phyloP scores from a whole-genome alignment of 148 eudicot species.

The Fallopia convolvulus region DNA sequence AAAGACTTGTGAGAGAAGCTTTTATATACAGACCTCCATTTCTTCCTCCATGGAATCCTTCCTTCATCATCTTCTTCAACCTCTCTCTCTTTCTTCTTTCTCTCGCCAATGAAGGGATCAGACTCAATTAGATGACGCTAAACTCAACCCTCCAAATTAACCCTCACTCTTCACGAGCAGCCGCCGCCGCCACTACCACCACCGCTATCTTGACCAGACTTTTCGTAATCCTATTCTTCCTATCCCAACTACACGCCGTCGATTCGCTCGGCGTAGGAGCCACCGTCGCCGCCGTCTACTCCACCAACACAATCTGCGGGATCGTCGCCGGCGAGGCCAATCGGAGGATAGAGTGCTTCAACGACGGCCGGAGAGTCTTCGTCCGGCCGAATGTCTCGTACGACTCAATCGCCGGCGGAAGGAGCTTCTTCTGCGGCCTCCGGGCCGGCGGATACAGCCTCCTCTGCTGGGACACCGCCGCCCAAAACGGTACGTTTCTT shows the following conservation, averaged over 20 bases:
- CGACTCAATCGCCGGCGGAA: constrained; percentile 62
- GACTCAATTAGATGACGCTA: constrained; percentile 30
- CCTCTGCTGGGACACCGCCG: constrained; percentile 56
- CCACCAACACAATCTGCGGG: constrained; percentile 54
- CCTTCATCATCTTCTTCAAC: constrained; percentile 5
- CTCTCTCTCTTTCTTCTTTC: constrained; percentile 1
- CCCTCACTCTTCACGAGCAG: constrained; percentile 2
- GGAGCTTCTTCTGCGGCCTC: constrained; percentile 54
- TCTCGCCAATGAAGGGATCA: constrained; percentile 26
- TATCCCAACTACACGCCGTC: constrained; percentile 16
- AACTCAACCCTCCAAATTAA: background rate
- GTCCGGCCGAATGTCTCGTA: constrained; percentile 46
- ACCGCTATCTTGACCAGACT: constrained; percentile 17
- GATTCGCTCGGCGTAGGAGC: constrained; percentile 40
- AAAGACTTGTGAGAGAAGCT: background rate
- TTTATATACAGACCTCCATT: background rate
- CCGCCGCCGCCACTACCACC: background rate
- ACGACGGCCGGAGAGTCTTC: background rate
- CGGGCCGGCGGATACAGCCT: constrained; percentile 56
- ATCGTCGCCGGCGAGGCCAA: constrained; percentile 37
- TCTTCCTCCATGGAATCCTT: background rate
- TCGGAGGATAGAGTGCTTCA: constrained; percentile 50
- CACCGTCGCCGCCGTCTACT: constrained; percentile 39
- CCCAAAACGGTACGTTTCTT: constrained; percentile 18
- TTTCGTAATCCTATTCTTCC: constrained; percentile 15